Base-by-base conservation (phyloP, 768 basidiomycete genomes). In the Hericium rajendrae region DNA sequence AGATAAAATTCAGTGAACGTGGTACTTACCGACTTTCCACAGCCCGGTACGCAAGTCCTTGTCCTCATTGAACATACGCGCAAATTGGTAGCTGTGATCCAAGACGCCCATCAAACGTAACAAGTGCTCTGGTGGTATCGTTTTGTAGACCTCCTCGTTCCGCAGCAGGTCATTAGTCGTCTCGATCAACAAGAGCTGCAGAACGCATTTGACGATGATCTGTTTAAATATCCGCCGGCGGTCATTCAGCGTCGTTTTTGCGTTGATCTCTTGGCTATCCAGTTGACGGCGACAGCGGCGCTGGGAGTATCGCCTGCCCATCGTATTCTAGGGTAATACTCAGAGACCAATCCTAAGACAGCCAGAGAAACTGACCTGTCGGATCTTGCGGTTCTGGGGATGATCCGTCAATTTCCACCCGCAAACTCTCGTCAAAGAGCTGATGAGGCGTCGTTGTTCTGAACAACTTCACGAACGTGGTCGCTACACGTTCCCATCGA, bases 161-260 rank as follows among this genome's bases (percentile, higher is more conserved):
- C 93, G 89, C 37, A 99, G 78, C 22, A 99, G 77, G 63, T 98
- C 97, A 66, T 93, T 94, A 2, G 94, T 95, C 6, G 91, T 98
- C 73, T 99, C 97, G 61, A 99, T 98, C 39, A 99, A 79, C 55
- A 98, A 78, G 20, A 99, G 74, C 65, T 99, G 97, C 32, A 99
- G 80, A 20, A 99, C 97, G 70, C 97, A 99, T 87, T 98, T 98
- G 62, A 97, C 94, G 60, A 99, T 98, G 72, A 99, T 98, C 70
- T 98, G 97, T 68, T 93, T 90, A 83, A 99, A 99, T 56, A 91
- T 82, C 46, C 85, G 81, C 48, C 91, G 84, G 55, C 94, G 85
- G 62, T 88, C 88, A 53, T 73, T 76, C 48, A 83, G 71, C 6
- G 84, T 81, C n/a, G 80, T 72, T 59, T 78, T 77, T 10, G 72